A percentile compares a stretch with the other conserved stretches of the same genome.
Conservation (phyloP, 2,329 filamentous ascomycete genomes). For the Fusarium citri region DNA sequence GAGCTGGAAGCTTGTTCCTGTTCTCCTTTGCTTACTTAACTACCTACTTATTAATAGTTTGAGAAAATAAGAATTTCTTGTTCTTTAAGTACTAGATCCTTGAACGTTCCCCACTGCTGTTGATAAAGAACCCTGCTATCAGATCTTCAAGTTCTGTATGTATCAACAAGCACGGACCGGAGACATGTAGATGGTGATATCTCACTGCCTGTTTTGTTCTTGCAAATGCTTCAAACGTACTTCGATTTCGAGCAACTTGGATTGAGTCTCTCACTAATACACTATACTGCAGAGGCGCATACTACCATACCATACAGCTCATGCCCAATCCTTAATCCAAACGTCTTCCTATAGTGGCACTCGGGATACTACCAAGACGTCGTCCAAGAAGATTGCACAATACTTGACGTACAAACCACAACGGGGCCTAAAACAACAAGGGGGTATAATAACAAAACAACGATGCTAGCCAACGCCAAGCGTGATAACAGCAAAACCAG, state of each 20-base stretch:
- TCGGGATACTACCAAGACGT: neutral
- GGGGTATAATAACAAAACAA: constrained; percentile 45
- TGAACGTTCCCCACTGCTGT: neutral
- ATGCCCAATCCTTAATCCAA: constrained; percentile 11
- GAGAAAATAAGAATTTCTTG: neutral
- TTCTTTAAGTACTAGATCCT: neutral
- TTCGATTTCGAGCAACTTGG: constrained; percentile 15
- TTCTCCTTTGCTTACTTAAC: neutral
- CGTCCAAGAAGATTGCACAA: neutral
- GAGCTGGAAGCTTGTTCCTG: neutral
- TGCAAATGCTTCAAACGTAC: neutral
- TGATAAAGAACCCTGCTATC: neutral
- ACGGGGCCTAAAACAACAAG: constrained; percentile 23
- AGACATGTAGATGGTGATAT: neutral
- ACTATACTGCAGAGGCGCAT: constrained; percentile 4
- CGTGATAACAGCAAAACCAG: constrained; percentile 23
- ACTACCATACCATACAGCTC: constrained; percentile 1
- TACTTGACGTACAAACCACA: constrained; percentile 13
- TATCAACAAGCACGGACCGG: neutral
- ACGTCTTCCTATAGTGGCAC: neutral
- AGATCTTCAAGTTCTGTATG: neutral
- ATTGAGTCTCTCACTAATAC: constrained; percentile 9
- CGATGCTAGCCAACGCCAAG: constrained; percentile 35
- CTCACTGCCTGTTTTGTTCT: neutral
- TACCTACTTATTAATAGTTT: neutral